phyloP scores from a whole-genome alignment of 257 asterid species.

The Jasminum sambac region DNA sequence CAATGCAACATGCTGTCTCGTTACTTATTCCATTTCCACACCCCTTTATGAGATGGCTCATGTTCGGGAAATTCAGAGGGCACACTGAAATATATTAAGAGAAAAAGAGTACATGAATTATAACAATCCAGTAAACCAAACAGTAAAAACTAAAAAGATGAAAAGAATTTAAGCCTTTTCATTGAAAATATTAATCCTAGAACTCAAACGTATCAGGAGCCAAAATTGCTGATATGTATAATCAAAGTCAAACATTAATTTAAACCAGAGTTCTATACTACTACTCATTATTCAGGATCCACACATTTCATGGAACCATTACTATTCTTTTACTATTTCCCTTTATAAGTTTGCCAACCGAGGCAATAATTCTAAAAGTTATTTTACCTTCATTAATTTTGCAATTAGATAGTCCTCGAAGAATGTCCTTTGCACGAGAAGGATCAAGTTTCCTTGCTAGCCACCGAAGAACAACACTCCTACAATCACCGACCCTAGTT shows the following conservation, averaged over 20 bases:
- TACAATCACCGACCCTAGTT: conserved; percentile 69
- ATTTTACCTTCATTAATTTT: conserved; percentile 81
- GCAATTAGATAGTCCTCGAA: conserved; percentile 91
- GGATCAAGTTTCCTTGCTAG: conserved; percentile 90
- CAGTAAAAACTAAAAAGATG: background rate
- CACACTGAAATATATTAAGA: conserved; percentile 54
- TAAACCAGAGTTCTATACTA: too few relatives aligned
- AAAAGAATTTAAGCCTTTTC: background rate
- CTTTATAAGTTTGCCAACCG: too few relatives aligned
- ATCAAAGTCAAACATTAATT: too few relatives aligned
- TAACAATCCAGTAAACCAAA: background rate
- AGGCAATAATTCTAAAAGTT: too few relatives aligned
- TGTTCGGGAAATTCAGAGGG: conserved; percentile 81
- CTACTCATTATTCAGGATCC: too few relatives aligned
- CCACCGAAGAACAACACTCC: conserved; percentile 77
- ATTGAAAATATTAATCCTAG: background rate
- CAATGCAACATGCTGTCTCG: conserved; percentile 65
- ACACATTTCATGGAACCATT: too few relatives aligned
- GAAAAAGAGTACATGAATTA: conserved; percentile 24
- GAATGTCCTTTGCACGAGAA: conserved; percentile 76
- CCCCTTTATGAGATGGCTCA: conserved; percentile 58
- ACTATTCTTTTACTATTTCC: too few relatives aligned
- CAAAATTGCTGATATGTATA: background rate
- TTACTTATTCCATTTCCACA: conserved; percentile 55
- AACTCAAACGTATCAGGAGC: background rate